Evolutionary conservation across 345 rosid species (phyloP), one percentile per base, ranked within the genome.

Genomic region (Gossypium anomalum): DNA sequence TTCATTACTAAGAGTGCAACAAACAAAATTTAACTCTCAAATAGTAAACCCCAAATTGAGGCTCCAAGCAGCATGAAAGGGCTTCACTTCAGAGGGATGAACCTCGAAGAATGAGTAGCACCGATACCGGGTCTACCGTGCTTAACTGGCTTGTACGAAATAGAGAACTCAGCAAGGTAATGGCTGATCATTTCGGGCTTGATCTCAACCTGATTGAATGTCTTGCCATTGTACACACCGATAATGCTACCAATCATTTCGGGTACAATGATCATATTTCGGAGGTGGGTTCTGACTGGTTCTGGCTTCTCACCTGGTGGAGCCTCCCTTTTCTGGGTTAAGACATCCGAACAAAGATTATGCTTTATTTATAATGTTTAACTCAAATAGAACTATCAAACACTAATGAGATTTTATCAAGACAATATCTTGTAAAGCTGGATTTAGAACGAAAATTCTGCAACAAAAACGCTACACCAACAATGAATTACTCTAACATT

Each of bases 71-170:
- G 43, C 72, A 22, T 60, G 53, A 45, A 29, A 49, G 57, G 19
- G 58, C n/a, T 53, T 87, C 88, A 94, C 86, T 92, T 94, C 14
- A 94, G 97, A 70, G 97, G 97, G 79, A 94, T 94, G 86, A 94
- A 94, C 89, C 98, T 85, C 9, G 98, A 94, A 3, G 98, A 94
- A 78, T 94, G 98, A 66, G 98, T 94, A 75, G 98, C 98, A 84
- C 98, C 98, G 25, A 90, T 85, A 82, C 98, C 97, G 12, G 97
- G 98, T 78, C 94, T 90, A 65, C 98, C 98, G 4, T 94, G 98
- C 97, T 92, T 94, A 6, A 94, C 97, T 2, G 98, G 97, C 88
- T 91, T 91, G 92, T 91, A 91, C 8, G 89, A 84, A 79, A 91
- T 89, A 2, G 97, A 91, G 83, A 91, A 91, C 79, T 91, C 97